Percentiles rank a stretch among this genome's conserved stretches.
Conservation (phyloP, 1,284 basidiomycete species). For the Tausonia pullulans region DNA sequence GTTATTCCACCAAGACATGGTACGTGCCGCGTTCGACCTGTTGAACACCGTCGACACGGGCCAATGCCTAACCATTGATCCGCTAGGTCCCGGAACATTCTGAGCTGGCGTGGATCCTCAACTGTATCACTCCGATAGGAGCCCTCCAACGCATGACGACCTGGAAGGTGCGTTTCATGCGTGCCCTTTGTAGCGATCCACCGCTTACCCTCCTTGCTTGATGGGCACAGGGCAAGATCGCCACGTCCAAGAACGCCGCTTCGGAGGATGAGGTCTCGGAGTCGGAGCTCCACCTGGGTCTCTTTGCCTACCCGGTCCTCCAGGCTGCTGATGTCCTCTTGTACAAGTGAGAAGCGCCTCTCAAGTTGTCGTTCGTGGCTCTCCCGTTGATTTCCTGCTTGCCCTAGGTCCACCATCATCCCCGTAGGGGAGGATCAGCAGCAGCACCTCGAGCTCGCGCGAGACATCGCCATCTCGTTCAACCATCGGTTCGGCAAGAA, state of each 20-base stretch:
- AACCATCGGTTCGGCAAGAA: constrained; percentile 46
- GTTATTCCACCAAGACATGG: constrained; percentile 81
- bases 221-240: constrained; percentile 53
- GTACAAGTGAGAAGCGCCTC: constrained; percentile 50
- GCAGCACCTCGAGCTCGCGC: constrained; percentile 80
- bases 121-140: constrained; percentile 72
- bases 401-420: constrained; percentile 70
- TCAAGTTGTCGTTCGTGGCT: neutral
- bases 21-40: constrained; percentile 32
- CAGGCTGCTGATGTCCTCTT: constrained; percentile 87
- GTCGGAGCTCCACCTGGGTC: constrained; percentile 64
- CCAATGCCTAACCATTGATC: neutral
- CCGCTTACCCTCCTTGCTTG: neutral
- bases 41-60: neutral
- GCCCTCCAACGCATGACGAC: constrained; percentile 83
- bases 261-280: constrained; percentile 69
- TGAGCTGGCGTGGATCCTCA: constrained; percentile 85
- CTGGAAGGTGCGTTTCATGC: constrained; percentile 61
- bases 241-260: constrained; percentile 58
- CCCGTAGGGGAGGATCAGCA: constrained; percentile 93
- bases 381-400: too few relatives aligned
- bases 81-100: constrained; percentile 66
- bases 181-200: neutral
- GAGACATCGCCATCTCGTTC: constrained; percentile 73
- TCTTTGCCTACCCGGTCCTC: constrained; percentile 85